These are phyloP conservation scores for Nannochloris sp. DNA, from an alignment of 139 green algal species.

Conservation along the genomic window DNA sequence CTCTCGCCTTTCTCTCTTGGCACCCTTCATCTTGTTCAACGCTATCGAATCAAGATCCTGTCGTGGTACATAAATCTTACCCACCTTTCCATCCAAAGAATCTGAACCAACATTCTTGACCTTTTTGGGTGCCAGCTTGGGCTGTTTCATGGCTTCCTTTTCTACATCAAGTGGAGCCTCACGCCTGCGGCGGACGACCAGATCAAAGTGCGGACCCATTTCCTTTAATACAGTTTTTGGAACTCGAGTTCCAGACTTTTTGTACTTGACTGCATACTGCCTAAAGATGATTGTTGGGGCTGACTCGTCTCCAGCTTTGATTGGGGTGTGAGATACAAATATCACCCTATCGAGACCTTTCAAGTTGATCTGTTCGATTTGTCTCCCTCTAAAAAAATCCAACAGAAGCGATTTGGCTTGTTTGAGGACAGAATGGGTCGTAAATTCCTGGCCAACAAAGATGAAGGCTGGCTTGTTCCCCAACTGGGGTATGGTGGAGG, in stretches of 20 bases:
- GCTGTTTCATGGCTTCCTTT: conserved; percentile 69
- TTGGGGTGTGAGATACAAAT: conserved; percentile 23
- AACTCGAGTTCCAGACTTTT: conserved; percentile 57
- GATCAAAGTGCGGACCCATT: conserved; percentile 72
- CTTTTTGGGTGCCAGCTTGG: conserved; percentile 69
- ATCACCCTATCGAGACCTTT: conserved; percentile 73
- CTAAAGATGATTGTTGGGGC: conserved; percentile 46
- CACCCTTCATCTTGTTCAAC: conserved; percentile 75
- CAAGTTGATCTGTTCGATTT: conserved; percentile 68
- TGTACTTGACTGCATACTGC: too few species aligned
- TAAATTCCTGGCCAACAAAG: conserved; percentile 82
- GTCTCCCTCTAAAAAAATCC: conserved; percentile 75
- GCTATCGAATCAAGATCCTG: conserved; percentile 71
- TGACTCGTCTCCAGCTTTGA: not conserved
- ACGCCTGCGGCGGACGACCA: conserved; percentile 53
- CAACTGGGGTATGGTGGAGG: conserved; percentile 22
- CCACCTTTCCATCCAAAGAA: conserved; percentile 71
- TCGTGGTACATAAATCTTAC: conserved; percentile 86
- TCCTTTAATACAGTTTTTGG: conserved; percentile 70
- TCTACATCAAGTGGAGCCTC: conserved; percentile 58
- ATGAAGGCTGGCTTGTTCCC: conserved; percentile 68
- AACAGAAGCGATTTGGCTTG: conserved; percentile 69
- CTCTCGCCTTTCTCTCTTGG: conserved; percentile 58
- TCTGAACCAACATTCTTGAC: conserved; percentile 80
- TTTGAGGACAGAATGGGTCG: conserved; percentile 46